These are phyloP conservation scores for Pugionium cornutum DNA, from an alignment of 345 rosid species.

Conservation along the genomic window DNA sequence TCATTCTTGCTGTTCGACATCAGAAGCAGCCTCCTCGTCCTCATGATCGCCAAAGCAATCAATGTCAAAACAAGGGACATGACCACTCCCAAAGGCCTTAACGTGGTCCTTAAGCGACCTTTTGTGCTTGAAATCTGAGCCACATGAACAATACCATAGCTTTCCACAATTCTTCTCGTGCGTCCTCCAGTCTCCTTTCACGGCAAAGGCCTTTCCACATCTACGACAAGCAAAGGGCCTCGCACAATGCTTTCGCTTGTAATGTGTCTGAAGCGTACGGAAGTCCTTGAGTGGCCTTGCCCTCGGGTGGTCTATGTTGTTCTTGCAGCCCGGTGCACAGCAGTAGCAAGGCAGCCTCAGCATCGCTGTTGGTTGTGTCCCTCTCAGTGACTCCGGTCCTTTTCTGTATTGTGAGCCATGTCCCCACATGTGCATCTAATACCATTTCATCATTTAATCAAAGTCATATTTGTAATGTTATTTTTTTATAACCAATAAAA, in stretches of 20 bases:
- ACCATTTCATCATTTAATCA: too few relatives aligned
- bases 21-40: constrained; percentile 75
- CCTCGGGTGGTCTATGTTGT: constrained; percentile 93
- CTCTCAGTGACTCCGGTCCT: constrained; percentile 92
- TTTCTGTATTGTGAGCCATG: constrained; percentile 96
- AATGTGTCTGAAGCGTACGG: constrained; percentile 98
- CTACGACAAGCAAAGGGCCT: constrained; percentile 93
- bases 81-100: constrained; percentile 81
- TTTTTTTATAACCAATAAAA: too few relatives aligned
- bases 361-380: constrained; percentile 97
- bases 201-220: constrained; percentile 94
- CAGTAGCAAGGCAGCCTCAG: constrained; percentile 91
- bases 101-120: constrained; percentile 94
- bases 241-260: constrained; percentile 91
- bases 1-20: constrained; percentile 60
- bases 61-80: constrained; percentile 65
- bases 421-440: constrained; percentile 99
- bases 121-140: constrained; percentile 96
- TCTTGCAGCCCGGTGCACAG: constrained; percentile 91
- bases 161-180: constrained; percentile 98
- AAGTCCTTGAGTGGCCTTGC: constrained; percentile 90
- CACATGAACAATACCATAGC: constrained; percentile 94
- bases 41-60: constrained; percentile 50
- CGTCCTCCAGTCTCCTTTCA: constrained; percentile 97
- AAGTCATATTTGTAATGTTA: too few relatives aligned